Base-by-base conservation (phyloP, 2,329 filamentous ascomycete genomes). In the Arthrobotrys conoides region DNA sequence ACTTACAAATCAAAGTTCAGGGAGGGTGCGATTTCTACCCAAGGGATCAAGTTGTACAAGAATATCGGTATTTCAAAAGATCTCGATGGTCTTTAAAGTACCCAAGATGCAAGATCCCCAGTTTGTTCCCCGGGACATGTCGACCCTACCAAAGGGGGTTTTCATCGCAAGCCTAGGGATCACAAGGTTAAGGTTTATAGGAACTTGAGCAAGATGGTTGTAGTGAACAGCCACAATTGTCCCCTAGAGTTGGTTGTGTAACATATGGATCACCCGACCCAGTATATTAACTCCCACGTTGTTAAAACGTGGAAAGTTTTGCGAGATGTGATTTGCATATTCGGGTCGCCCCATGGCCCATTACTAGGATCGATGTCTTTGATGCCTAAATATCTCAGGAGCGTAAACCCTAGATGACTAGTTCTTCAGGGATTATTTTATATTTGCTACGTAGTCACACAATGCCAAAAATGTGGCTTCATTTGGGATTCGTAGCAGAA, bases 31-130 rank as follows among this genome's bases (percentile, higher is more conserved):
- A 68, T 55, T 46, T 22, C 44, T 27, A 18, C 10, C 10, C 57
- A n/a, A 71, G 57, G 68, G 68, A 71, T 65, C 6, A 46, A 46
- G 68, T 71, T 5, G 55, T 20, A 71, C 67, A 48, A 46, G 48
- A 44, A 0, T 20, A 33, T 44, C 36, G 10, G 24, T 14, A 36
- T 63, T 27, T 63, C n/a, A 20, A 57, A 33, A 38, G 30, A 18
- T 44, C 33, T 44, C 16, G 14, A 57, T 44, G 30, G 33, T 33
- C 30, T 14, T n/a, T 14, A 12, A 59, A 14, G 30, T 36, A 59
- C 30, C 30, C 30, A 27, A 22, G 30, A 38, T n/a, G n/a, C n/a
- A n/a, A n/a, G 5, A 9, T 4, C 44, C 53, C 24, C 10, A 30
- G 24, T 1, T 12, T 8, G 22, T 27, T n/a, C 22, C 22, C 14